These are phyloP conservation scores for Neurospora tetrasperma DNA, from an alignment of 495 filamentous ascomycete genomes.

Conservation along the genomic window DNA sequence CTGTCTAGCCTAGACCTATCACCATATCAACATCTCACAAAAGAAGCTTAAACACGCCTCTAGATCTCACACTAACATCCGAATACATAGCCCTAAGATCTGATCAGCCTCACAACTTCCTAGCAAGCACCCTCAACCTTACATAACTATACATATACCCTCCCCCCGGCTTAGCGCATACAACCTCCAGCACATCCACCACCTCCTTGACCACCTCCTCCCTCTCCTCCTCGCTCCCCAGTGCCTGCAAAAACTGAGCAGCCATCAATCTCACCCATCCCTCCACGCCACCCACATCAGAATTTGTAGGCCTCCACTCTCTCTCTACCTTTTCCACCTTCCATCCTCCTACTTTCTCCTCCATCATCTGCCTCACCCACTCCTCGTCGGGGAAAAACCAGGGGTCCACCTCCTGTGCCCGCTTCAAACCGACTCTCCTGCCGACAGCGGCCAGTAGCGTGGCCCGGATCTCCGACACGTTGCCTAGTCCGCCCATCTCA, in stretches of 20 bases:
- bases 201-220: constrained; percentile 47
- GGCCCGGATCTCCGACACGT: constrained; percentile 53
- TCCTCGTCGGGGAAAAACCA: constrained; percentile 67
- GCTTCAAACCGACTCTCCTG: constrained; percentile 40
- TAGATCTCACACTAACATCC: background rate
- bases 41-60: background rate
- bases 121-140: constrained; percentile 55
- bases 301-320: constrained; percentile 53
- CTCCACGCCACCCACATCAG: constrained; percentile 49
- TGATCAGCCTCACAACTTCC: constrained; percentile 33
- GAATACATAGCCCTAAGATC: background rate
- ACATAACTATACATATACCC: constrained; percentile 59
- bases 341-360: constrained; percentile 44
- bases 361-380: constrained; percentile 43
- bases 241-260: constrained; percentile 41
- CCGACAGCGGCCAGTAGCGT: constrained; percentile 45
- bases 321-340: constrained; percentile 48
- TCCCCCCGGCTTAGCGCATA: constrained; percentile 45
- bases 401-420: constrained; percentile 42
- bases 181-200: constrained; percentile 43
- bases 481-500: constrained; percentile 66
- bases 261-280: constrained; percentile 65
- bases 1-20: background rate
- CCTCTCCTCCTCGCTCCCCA: constrained; percentile 35
- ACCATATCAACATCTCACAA: background rate